A percentile compares a stretch with the other conserved stretches of the same genome.
Evolutionary conservation across 768 basidiomycete species (phyloP).

Genomic region (Boletus tomentosulus): DNA sequence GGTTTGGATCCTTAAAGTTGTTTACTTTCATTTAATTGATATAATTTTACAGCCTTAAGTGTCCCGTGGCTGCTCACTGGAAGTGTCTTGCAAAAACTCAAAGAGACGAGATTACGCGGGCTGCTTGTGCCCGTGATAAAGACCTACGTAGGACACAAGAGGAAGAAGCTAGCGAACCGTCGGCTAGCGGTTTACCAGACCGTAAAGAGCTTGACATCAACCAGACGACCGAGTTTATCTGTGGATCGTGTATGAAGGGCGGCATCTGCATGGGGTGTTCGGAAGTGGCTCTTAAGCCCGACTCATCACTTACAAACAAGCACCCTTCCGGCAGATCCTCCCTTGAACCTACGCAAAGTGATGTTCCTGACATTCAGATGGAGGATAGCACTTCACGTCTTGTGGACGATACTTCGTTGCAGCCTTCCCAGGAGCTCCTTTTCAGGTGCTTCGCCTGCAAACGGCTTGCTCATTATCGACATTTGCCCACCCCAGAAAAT

Average conservation of each 20-base stretch:
- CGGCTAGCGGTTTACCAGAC: conserved; percentile 37
- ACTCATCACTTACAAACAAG: conserved; percentile 27
- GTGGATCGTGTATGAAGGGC: conserved; percentile 68
- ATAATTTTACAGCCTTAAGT: conserved; percentile 53
- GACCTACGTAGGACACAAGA: conserved; percentile 34
- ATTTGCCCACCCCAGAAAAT: conserved; percentile 51
- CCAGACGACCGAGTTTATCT: conserved; percentile 77
- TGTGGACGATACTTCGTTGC: conserved; percentile 16
- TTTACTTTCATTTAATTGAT: conserved; percentile 9
- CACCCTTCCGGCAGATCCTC: conserved; percentile 1
- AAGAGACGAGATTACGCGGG: conserved; percentile 69
- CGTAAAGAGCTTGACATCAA: conserved; percentile 43
- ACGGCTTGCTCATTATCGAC: conserved; percentile 76
- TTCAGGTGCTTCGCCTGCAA: conserved; percentile 86
- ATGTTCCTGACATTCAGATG: conserved; percentile 35
- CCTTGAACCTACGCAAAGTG: conserved; percentile 4
- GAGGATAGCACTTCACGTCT: conserved; percentile 19
- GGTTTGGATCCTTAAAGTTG: conserved; percentile 43
- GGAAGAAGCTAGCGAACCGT: conserved; percentile 18
- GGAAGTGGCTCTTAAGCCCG: conserved; percentile 50
- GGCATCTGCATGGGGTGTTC: conserved; percentile 77
- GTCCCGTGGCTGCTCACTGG: conserved; percentile 77
- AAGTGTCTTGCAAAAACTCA: conserved; percentile 61
- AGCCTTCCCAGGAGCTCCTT: conserved; percentile 43
- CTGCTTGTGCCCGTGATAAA: conserved; percentile 51